Base-by-base conservation (phyloP, 495 filamentous ascomycete species). In the Aspergillus sclerotiicarbonarius region DNA sequence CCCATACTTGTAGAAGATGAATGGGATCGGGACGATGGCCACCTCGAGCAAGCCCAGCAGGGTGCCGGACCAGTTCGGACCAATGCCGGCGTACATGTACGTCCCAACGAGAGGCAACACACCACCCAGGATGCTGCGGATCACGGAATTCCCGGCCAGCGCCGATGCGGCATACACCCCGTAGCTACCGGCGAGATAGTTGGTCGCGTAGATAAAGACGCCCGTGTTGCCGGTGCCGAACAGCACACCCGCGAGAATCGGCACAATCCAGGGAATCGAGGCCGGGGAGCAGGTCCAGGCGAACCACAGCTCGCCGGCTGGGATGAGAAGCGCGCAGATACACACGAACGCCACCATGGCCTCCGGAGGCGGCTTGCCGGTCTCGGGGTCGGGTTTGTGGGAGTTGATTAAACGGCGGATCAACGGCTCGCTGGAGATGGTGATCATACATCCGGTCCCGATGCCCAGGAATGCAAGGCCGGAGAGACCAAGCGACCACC, bases 391-490 rank as follows among this genome's bases (percentile, higher is more conserved):
- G 43, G 77, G 71, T 47, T 76, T 74, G 70, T 90, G 87, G 16
- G 76, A 65, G 67, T 90, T 84, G 71, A 93, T 90, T 67, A 92
- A 75, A 20, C 77, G 79, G 4, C 90, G 83, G 67, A 86, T 82
- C 4, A 92, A 61, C 0, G 90, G 89, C 59, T 92, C 90, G 44
- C 75, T 71, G 20, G 71, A 61, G 61, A 91, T 90, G 30, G 80
- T 80, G 20, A 87, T 57, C 25, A 88, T 72, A 31, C 81, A 82
- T 47, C 90, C 90, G 47, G 84, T 69, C 16, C 88, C 88, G 54
- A 96, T 91, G 10, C 90, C 90, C 1, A 82, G 63, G 67, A 91
- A 95, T 8, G 87, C 75, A 4, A 95, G 82, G 1, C 90, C 90
- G 0, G 83, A 81, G 33, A 88, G 67, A n/a, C 86, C 84, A 0